Evolutionary conservation across 345 rosid species (phyloP).

Genomic region (Heritiera littoralis): DNA sequence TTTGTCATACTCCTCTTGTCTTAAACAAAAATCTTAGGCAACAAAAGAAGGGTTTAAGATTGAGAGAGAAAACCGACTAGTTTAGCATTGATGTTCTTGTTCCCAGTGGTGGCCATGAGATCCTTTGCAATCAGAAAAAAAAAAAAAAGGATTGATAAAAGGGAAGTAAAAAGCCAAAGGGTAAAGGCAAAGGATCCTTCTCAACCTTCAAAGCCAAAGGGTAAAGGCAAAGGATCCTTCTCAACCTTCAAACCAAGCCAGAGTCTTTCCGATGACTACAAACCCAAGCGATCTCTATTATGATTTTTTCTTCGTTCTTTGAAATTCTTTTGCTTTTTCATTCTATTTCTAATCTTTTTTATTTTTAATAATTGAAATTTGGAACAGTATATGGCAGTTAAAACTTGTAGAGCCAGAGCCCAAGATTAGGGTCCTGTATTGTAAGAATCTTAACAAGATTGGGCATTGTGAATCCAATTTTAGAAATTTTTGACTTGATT

Average conservation of each 20-base stretch:
- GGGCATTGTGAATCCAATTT: background rate
- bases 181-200: too few species aligned
- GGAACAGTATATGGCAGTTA: too few species aligned
- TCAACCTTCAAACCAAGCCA: constrained; percentile 14
- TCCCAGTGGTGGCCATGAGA: constrained; percentile 81
- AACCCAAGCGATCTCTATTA: constrained; percentile 8
- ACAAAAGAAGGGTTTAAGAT: background rate
- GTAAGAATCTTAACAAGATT: background rate
- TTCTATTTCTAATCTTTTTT: background rate
- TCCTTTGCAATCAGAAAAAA: constrained; percentile 6
- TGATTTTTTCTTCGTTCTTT: background rate
- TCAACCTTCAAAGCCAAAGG: constrained; percentile 11
- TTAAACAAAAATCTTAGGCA: background rate
- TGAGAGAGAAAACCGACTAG: constrained; percentile 49
- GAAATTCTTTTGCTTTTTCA: background rate
- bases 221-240: constrained; percentile 36
- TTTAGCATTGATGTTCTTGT: constrained; percentile 96
- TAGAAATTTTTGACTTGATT: too few species aligned
- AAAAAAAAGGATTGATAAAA: background rate
- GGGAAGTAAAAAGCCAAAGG: too few species aligned
- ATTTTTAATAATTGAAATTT: too few species aligned
- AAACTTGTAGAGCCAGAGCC: background rate
- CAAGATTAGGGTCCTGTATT: background rate
- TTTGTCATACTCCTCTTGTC: background rate
- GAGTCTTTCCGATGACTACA: background rate